A percentile compares a stretch with the other conserved stretches of the same genome.
Evolutionary conservation across 345 rosid genomes (phyloP).

Genomic region (Populus ilicifolia): DNA sequence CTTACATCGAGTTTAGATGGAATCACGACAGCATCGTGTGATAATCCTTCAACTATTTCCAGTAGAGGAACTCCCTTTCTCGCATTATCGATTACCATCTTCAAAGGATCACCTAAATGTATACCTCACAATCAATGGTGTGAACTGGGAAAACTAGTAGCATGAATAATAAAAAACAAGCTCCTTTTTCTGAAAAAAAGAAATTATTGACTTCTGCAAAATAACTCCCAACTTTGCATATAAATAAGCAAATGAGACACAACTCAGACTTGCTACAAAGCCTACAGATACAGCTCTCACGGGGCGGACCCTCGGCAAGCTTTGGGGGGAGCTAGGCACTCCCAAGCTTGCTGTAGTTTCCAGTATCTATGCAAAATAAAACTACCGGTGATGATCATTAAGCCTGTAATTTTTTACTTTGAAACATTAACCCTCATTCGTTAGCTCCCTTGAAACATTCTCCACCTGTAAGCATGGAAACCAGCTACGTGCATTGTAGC

Average conservation of each 20-base stretch:
- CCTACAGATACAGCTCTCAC: too few species aligned
- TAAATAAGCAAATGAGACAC: too few species aligned
- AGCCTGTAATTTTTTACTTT: constrained; percentile 22
- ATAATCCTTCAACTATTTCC: constrained; percentile 3
- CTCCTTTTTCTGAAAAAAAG: too few species aligned
- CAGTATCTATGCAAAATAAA: too few species aligned
- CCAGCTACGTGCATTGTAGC: background rate
- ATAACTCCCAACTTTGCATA: too few species aligned
- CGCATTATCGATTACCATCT: constrained; percentile 5
- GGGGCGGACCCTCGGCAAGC: too few species aligned
- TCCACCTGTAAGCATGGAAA: background rate
- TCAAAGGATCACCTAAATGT: constrained; percentile 40
- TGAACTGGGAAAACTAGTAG: too few species aligned
- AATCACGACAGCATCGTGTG: constrained; percentile 7
- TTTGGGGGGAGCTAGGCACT: too few species aligned
- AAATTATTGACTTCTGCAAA: too few species aligned
- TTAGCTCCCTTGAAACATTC: constrained; percentile 16
- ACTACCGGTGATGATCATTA: constrained; percentile 5
- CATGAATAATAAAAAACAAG: too few species aligned
- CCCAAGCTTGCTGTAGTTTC: too few species aligned
- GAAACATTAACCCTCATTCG: constrained; percentile 3
- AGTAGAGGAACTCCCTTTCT: constrained; percentile 9
- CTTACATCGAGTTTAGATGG: constrained; percentile 19
- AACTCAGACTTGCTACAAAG: too few species aligned
- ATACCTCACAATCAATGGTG: background rate